These are phyloP conservation scores for Xylariaceae sp. DNA, from an alignment of 2,329 filamentous ascomycete species.

Conservation along the genomic window DNA sequence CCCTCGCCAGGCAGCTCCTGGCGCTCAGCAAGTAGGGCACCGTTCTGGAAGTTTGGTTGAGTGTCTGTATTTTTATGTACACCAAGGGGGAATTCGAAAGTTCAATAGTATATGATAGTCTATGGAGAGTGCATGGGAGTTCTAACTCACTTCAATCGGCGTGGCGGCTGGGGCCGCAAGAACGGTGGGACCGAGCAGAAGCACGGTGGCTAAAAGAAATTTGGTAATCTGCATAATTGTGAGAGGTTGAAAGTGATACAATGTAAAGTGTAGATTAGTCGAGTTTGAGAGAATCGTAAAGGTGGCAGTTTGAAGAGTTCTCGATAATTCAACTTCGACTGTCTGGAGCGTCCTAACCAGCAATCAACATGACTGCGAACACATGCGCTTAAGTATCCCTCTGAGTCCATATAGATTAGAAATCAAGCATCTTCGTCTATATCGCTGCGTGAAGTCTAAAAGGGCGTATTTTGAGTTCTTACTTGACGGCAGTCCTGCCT, in stretches of 20 bases:
- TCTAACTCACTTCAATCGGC: constrained; percentile 14
- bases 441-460: background rate
- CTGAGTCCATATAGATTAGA: too few relatives aligned
- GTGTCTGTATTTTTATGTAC: too few relatives aligned
- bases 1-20: background rate
- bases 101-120: too few relatives aligned
- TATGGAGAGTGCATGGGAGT: background rate
- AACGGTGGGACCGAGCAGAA: constrained; percentile 31
- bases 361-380: background rate
- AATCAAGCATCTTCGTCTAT: background rate
- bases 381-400: constrained; percentile 15
- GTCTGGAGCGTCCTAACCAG: constrained; percentile 1
- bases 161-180: constrained; percentile 30
- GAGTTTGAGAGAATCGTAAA: background rate
- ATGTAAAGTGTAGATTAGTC: background rate
- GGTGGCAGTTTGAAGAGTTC: constrained; percentile 1
- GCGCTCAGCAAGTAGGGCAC: constrained; percentile 3
- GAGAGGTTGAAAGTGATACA: background rate
- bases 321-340: background rate
- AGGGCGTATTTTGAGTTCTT: constrained; percentile 19
- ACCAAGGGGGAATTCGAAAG: too few relatives aligned
- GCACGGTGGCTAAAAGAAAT: constrained; percentile 32
- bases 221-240: constrained; percentile 35
- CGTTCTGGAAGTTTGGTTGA: too few relatives aligned
- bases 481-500: constrained; percentile 26